phyloP scores from a whole-genome alignment of 345 rosid species.

The Firmiana major region DNA sequence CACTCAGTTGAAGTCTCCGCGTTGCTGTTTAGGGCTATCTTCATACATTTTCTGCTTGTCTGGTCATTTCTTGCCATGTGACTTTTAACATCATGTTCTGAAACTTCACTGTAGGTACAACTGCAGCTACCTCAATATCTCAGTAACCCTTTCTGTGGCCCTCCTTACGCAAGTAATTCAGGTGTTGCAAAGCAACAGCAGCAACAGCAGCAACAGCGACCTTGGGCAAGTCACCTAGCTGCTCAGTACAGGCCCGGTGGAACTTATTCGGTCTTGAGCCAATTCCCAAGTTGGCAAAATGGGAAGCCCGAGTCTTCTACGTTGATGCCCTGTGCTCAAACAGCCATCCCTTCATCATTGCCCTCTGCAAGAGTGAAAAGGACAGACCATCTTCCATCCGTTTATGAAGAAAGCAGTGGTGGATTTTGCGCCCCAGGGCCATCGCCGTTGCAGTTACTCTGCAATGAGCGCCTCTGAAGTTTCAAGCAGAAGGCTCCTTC shows the following conservation, averaged over 20 bases:
- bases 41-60: neutral
- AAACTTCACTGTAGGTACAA: conserved; percentile 36
- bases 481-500: neutral
- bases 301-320: conserved; percentile 38
- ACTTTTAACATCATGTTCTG: neutral
- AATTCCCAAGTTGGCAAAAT: conserved; percentile 39
- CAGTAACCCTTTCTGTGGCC: conserved; percentile 30
- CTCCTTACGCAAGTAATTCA: conserved; percentile 21
- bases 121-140: conserved; percentile 41
- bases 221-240: conserved; percentile 46
- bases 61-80: neutral
- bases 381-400: conserved; percentile 46
- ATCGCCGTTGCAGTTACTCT: conserved; percentile 56
- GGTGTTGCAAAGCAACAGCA: conserved; percentile 39
- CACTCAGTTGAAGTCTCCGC: neutral
- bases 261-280: conserved; percentile 31
- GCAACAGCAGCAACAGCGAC: conserved; percentile 30
- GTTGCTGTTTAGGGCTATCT: neutral
- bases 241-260: conserved; percentile 40
- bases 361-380: conserved; percentile 36
- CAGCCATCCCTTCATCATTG: conserved; percentile 29
- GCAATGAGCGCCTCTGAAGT: conserved; percentile 43
- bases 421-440: conserved; percentile 36
- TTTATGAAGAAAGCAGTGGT: conserved; percentile 33
- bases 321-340: conserved; percentile 21